Evolutionary conservation across 140 eudicot species (phyloP), one percentile per base, ranked within the genome.

Genomic region (Ambrosia hybrid): DNA sequence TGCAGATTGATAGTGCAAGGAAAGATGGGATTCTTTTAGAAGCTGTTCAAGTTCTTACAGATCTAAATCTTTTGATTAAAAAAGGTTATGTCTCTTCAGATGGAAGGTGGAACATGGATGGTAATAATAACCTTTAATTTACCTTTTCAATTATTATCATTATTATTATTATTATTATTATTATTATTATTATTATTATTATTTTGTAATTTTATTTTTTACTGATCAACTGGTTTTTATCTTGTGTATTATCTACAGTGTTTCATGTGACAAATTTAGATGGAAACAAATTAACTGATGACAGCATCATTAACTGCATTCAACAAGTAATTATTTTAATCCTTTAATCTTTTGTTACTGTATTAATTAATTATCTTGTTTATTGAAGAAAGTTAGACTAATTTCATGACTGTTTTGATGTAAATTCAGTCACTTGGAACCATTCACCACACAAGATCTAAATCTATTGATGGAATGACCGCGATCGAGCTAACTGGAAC

Each of bases 31-130:
- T 61, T 21, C 15, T 52, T 17, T 17, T 63, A 26, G 69, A 64
- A 70, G 99, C 99, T 0, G 99, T 94, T 15, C 99, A 94, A 76
- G 87, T 90, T 45, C 82, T 94, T 49, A 83, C 94, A 3, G 99
- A 94, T 88, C 76, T 88, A 41, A 88, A 94, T 71, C 94, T 94
- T 52, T 86, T 88, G 0, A 94, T 94, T 48, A 86, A 94, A 76
- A 94, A 94, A 68, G 99, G 96, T 21, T 94, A 94, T 80, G 84
- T 94, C 6, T 94, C 94, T 7, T 94, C 99, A 4, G 99, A 94
- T 72, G 99, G 99, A 49, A 81, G 96, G 65, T 94, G 99, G 99
- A 90, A 85, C 87, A 94, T 94, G 99, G 99, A 94, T 73, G 99
- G 99, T 94, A 79, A 79, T 80, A 43, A 21, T 21, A 43, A 43